Base-by-base conservation (phyloP, 164 flowering plant species). In the Vitis labrusca region DNA sequence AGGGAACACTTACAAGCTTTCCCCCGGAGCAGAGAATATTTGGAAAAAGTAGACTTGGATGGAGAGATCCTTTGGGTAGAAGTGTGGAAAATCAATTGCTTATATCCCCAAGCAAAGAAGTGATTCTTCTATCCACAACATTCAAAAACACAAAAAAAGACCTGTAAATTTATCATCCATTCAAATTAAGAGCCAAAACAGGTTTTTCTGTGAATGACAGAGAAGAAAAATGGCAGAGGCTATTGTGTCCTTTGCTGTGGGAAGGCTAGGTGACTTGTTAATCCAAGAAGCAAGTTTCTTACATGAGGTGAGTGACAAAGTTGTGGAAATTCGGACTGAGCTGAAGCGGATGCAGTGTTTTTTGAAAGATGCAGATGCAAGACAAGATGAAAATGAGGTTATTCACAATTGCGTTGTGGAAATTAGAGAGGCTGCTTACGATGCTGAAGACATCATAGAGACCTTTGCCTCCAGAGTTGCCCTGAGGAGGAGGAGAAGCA, bases 401-500 rank as follows among this genome's bases (percentile, higher is more conserved):
- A 53, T 80, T 2, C 68, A 64, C 5, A 59, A 70, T 1, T 83
- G 80, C 77, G 76, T 83, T 8, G 27, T 73, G 0, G 79, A 83
- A 27, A 70, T 80, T 56, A 67, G 82, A 64, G 65, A 76, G 1
- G 19, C 30, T 30, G 80, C 85, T 23, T 69, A 76, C 29, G 80
- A 83, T 49, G 80, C 61, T 1, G 83, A 83, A 68, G 79, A 78
- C 47, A 50, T 72, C 14, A 72, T 83, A 9, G 83, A 78, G 5
- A 49, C 23, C 8, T 76, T 57, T 54, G 53, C 65, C 48, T 61
- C 73, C 58, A 59, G 66, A 56, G 59, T 65, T 2, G 74, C 17
- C 0, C 27, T 23, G 27, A 32, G 32, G 17, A 19, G 67, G 30
- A 52, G 29, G 10, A 12, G 19, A 58, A 17, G 19, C 3, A 23